phyloP scores from a whole-genome alignment of 2,329 filamentous ascomycete genomes.

The Epicoccum sorghinum region DNA sequence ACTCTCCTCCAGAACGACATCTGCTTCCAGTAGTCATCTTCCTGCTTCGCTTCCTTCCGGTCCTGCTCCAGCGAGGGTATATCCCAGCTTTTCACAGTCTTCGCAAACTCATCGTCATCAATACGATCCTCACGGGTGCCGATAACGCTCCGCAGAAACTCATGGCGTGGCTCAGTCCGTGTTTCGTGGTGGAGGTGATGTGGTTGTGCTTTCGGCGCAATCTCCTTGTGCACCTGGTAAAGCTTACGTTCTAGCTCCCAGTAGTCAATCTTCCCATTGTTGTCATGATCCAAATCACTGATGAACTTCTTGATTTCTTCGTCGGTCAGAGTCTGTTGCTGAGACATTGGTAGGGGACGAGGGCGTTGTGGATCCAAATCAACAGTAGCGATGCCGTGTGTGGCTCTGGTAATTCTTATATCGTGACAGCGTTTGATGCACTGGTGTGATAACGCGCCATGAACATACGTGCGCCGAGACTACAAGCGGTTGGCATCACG shows the following conservation, averaged over 20 bases:
- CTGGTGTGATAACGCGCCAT: slow-evolving; percentile 17
- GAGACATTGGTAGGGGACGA: slow-evolving; percentile 25
- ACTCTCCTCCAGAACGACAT: slow-evolving; percentile 55
- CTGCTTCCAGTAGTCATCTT: slow-evolving; percentile 55
- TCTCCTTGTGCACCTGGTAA: slow-evolving; percentile 59
- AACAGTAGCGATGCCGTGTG: slow-evolving; percentile 13
- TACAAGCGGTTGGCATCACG: slow-evolving; percentile 10
- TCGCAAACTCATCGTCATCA: slow-evolving; percentile 55
- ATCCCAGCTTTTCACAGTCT: slow-evolving; percentile 54
- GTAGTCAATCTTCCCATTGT: slow-evolving; percentile 60
- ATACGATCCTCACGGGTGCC: slow-evolving; percentile 52
- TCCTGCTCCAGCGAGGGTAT: slow-evolving; percentile 58
- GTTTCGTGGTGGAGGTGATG: slow-evolving; percentile 54
- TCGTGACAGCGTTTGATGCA: background rate
- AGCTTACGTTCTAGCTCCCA: slow-evolving; percentile 60
- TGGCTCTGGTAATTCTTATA: slow-evolving; percentile 21
- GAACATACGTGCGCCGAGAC: slow-evolving; percentile 39
- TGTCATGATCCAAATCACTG: slow-evolving; percentile 59
- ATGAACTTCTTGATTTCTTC: slow-evolving; percentile 61
- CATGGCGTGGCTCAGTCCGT: slow-evolving; percentile 53
- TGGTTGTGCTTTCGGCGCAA: slow-evolving; percentile 54
- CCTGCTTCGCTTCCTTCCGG: slow-evolving; percentile 55
- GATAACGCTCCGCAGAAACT: slow-evolving; percentile 60
- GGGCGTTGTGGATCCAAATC: background rate
- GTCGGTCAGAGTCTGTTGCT: slow-evolving; percentile 43